These are phyloP conservation scores for Leishmania amazonensis DNA, from an alignment of 208 protist species.

Conservation along the genomic window DNA sequence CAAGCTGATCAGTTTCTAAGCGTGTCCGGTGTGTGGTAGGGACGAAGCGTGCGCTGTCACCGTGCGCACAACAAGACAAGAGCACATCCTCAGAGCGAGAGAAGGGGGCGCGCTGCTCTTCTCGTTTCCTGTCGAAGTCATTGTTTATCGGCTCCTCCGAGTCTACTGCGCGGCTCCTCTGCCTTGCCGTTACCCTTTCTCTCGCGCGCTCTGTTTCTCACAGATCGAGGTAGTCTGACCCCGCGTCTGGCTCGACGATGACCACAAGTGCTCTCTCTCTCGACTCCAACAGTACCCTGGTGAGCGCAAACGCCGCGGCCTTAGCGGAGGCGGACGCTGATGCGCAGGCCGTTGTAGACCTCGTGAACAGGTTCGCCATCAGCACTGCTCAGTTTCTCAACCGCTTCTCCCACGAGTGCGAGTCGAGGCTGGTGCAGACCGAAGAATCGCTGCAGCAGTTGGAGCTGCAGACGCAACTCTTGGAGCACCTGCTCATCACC, in stretches of 20 bases:
- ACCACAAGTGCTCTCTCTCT: neutral
- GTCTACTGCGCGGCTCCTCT: neutral
- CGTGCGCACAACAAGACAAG: neutral
- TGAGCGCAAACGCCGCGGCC: neutral
- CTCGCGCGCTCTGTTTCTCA: neutral
- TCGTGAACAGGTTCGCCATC: constrained; percentile 79
- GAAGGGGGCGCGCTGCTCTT: neutral
- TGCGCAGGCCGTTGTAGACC: constrained; percentile 52
- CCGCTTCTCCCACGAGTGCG: constrained; percentile 75
- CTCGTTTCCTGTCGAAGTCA: neutral
- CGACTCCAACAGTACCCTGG: neutral
- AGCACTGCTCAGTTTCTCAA: constrained; percentile 85
- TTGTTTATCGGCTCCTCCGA: neutral
- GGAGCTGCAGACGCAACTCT: constrained; percentile 62
- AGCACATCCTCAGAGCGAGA: neutral
- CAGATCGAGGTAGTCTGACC: neutral
- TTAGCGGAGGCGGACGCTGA: constrained; percentile 29
- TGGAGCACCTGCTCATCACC: constrained; percentile 69
- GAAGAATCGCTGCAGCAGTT: constrained; percentile 51
- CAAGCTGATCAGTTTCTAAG: neutral
- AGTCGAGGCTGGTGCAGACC: constrained; percentile 59
- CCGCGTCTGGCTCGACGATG: neutral
- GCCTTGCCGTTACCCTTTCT: neutral
- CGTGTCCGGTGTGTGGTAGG: neutral
- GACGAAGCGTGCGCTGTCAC: neutral